A percentile compares a stretch with the other conserved stretches of the same genome.
These are phyloP conservation scores for Xylaria sp. DNA, from an alignment of 2,329 filamentous ascomycete genomes.

Conservation along the genomic window DNA sequence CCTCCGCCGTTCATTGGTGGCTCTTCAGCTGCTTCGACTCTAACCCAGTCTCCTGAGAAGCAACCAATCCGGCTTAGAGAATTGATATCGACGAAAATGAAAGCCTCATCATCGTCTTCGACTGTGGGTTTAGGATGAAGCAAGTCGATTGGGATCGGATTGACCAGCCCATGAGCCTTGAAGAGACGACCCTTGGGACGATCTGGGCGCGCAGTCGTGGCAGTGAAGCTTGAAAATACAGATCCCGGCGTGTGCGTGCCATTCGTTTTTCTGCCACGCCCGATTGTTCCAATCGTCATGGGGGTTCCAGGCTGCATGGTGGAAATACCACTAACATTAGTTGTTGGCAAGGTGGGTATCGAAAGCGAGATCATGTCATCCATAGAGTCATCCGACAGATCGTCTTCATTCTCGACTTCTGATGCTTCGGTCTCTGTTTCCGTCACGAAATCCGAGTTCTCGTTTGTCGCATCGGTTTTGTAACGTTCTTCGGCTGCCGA, in stretches of 20 bases:
- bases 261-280: constrained; percentile 72
- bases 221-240: constrained; percentile 88
- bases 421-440: constrained; percentile 74
- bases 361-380: constrained; percentile 94
- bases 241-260: constrained; percentile 86
- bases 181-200: constrained; percentile 82
- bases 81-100: constrained; percentile 89
- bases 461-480: constrained; percentile 67
- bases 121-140: constrained; percentile 83
- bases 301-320: constrained; percentile 85
- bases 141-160: constrained; percentile 77
- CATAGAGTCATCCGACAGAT: constrained; percentile 87
- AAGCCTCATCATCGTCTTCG: constrained; percentile 86
- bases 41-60: constrained; percentile 98
- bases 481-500: constrained; percentile 87
- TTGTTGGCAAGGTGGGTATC: constrained; percentile 80
- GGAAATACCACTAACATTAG: constrained; percentile 81
- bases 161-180: constrained; percentile 81
- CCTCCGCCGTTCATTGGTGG: constrained; percentile 75
- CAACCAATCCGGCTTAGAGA: constrained; percentile 90
- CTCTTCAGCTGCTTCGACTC: constrained; percentile 80
- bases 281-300: constrained; percentile 76
- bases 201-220: constrained; percentile 81
- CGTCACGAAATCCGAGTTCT: constrained; percentile 67
- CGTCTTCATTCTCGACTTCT: constrained; percentile 74